A percentile compares a stretch with the other conserved stretches of the same genome.
phyloP scores from a whole-genome alignment of 129 eudicot species.

The Ambrosia artemisiifolia region DNA sequence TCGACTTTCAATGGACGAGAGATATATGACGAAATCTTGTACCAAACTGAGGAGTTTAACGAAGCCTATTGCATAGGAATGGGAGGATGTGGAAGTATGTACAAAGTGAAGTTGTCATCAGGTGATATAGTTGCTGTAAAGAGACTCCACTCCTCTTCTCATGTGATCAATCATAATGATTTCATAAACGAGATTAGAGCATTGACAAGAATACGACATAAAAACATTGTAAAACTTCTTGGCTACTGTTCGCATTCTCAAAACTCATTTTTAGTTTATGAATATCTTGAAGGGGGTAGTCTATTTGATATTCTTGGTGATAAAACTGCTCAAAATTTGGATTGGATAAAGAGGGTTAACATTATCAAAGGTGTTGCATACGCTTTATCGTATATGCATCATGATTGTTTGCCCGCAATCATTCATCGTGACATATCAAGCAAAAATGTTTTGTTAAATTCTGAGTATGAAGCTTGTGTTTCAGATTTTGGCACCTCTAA shows the following conservation, averaged over 20 bases:
- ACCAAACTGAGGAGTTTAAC: conserved; percentile 24
- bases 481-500: conserved; percentile 37
- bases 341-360: conserved; percentile 33
- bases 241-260: conserved; percentile 28
- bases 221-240: conserved; percentile 29
- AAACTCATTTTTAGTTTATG: conserved; percentile 32
- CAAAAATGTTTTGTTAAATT: conserved; percentile 34
- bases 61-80: conserved; percentile 32
- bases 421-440: conserved; percentile 40
- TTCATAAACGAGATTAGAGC: conserved; percentile 25
- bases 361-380: conserved; percentile 28
- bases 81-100: conserved; percentile 36
- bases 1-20: conserved; percentile 20
- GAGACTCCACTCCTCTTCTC: conserved; percentile 22
- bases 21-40: conserved; percentile 17
- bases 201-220: conserved; percentile 31
- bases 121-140: conserved; percentile 22
- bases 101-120: conserved; percentile 18
- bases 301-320: neutral
- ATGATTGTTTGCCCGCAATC: conserved; percentile 35
- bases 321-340: conserved; percentile 6
- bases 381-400: conserved; percentile 41
- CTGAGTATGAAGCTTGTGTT: conserved; percentile 32
- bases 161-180: neutral
- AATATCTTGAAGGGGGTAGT: conserved; percentile 30